Evolutionary conservation across 176 grass and related monocot species (phyloP).

Genomic region (Microstegium vimineum): DNA sequence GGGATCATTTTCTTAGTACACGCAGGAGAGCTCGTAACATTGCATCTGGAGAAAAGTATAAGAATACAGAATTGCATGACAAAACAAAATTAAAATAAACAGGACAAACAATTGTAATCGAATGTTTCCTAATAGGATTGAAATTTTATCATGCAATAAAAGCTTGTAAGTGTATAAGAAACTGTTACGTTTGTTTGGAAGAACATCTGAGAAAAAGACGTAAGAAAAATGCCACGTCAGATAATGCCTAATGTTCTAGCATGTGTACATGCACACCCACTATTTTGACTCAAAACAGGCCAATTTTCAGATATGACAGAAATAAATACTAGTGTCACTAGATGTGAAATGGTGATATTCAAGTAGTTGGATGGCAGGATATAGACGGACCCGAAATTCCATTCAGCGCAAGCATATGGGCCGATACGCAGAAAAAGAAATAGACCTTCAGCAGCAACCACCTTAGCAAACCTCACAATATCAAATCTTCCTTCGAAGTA

Average conservation of each 20-base stretch:
- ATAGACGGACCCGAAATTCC: constrained; percentile 89
- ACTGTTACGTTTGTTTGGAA: background rate
- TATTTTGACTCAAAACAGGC: background rate
- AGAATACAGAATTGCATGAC: background rate
- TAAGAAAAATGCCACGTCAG: background rate
- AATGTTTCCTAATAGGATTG: background rate
- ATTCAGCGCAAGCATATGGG: constrained; percentile 96
- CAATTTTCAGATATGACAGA: background rate
- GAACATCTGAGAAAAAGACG: background rate
- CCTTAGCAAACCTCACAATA: constrained; percentile 80
- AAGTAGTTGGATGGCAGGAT: constrained; percentile 14
- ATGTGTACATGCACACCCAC: background rate
- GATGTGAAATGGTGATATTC: background rate
- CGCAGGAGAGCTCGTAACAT: background rate
- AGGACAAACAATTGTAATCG: background rate
- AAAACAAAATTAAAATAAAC: background rate
- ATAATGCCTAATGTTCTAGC: background rate
- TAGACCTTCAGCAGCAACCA: constrained; percentile 80
- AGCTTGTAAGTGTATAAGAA: background rate
- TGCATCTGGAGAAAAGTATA: background rate
- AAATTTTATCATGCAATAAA: background rate
- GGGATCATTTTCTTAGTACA: background rate
- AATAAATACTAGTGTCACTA: background rate
- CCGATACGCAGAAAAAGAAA: constrained; percentile 92
- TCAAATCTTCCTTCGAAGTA: constrained; percentile 94